Base-by-base conservation (phyloP, 140 eudicot species). In the Anethum foeniculum region DNA sequence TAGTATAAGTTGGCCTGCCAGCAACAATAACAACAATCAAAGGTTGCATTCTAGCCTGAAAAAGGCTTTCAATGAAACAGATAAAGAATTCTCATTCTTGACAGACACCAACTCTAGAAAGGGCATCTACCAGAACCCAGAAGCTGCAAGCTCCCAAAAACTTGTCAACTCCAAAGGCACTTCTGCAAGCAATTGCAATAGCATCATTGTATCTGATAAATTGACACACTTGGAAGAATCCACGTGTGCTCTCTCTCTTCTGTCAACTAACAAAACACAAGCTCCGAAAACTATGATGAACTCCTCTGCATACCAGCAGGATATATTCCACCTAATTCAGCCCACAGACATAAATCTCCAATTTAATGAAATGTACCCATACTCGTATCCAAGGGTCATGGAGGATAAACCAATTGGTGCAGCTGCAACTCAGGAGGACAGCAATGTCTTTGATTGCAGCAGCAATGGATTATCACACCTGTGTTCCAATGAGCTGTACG, bases 201-300 rank as follows among this genome's bases (percentile, higher is more conserved):
- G 36, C 71, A 72, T 77, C 32, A 74, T 73, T 58, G 52, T 6
- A 30, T 48, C 58, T 47, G 13, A 79, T 51, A 48, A 48, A 51
- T 71, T 56, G 69, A 71, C 27, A 49, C 75, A 38, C 60, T 41
- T 85, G 71, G 81, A 83, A 43, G 82, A 85, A 72, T 86, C 89
- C 81, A 82, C 84, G 75, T 54, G 68, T 79, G 90, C 86, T 88
- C 90, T 78, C 90, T 88, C 89, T 86, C 92, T 88, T 88, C 92
- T 88, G 90, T 88, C 92, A 88, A 76, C 88, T 44, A 48, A 77
- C 62, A 77, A 75, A 68, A 38, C 44, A 21, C 83, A 82, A 77
- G 15, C 71, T 30, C 16, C 78, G n/a, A 27, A 58, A 81, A 56
- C 79, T 71, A 67, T 77, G 36, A 81, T 76, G 60, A 82, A 73